Base-by-base conservation (phyloP, 179 eudicot species). In the Spergularia azorica region DNA sequence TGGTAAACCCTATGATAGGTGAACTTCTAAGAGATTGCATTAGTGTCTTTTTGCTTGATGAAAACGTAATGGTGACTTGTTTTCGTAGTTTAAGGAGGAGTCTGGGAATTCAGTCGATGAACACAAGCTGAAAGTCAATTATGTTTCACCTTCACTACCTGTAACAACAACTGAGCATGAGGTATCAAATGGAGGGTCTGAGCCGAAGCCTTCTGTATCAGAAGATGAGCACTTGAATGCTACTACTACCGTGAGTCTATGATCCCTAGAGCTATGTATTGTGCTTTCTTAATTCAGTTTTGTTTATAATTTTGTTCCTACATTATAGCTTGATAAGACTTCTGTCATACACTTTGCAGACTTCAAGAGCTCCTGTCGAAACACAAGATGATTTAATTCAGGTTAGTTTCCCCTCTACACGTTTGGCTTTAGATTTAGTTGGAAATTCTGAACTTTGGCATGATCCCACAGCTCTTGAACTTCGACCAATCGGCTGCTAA, bases 81-180 rank as follows among this genome's bases (percentile, higher is more conserved):
- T 76, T 12, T 57, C 52, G 50, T 71, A 89, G 95, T 91, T 91
- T 76, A 84, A 80, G 74, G 88, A 87, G 80, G 91, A 85, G 77
- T 82, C 88, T 4, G 96, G 96, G 74, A 88, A 88, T 66, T 72
- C 67, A 15, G 85, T 91, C 70, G 96, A 91, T 63, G 96, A 91
- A 82, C 79, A 87, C 86, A 91, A 89, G 79, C 81, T 91, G 80
- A 89, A 83, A 79, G 96, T 91, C 71, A 68, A 75, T 9, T 89
- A 87, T 81, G 84, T 86, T 39, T 63, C 91, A 4, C 91, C 91
- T 21, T 86, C 86, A 7, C 88, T 78, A 76, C 87, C 81, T 46
- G 86, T 87, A 57, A 79, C 89, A 50, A 68, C 86, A 89, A 38
- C 52, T 18, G 85, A 85, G 38, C 83, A 78, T 11, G 92, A 87